A percentile compares a stretch with the other conserved stretches of the same genome.
phyloP scores from a whole-genome alignment of 305 asterid genomes.

The Withania somnifera region DNA sequence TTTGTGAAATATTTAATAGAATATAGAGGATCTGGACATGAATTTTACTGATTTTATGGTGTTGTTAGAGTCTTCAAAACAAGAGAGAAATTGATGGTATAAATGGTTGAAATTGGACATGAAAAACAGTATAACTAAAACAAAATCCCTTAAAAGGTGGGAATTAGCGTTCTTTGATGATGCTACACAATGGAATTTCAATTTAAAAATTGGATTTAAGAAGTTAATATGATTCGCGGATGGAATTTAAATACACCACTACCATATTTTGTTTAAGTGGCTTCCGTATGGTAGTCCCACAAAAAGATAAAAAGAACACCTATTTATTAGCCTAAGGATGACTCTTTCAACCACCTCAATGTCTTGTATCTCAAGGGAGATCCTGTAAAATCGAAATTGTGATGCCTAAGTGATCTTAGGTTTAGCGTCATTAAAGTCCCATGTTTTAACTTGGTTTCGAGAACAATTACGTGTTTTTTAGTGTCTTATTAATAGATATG shows the following conservation, averaged over 20 bases:
- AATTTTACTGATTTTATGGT: neutral
- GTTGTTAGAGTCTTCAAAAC: neutral
- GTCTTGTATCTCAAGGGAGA: neutral
- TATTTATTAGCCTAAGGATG: neutral
- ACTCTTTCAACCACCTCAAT: neutral
- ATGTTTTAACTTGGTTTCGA: too few species aligned
- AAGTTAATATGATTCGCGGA: neutral
- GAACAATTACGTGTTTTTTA: too few species aligned
- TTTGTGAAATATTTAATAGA: neutral
- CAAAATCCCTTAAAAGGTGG: neutral
- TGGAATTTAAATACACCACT: neutral
- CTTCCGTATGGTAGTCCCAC: neutral
- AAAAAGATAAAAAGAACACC: neutral
- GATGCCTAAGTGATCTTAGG: neutral
- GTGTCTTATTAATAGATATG: too few species aligned
- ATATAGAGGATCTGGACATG: neutral
- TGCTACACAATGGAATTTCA: neutral
- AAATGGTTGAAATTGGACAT: neutral
- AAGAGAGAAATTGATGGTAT: neutral
- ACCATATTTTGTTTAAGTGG: neutral
- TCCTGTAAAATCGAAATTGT: neutral
- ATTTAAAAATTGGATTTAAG: neutral
- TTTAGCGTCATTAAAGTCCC: too few species aligned
- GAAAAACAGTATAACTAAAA: neutral
- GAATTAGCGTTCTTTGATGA: neutral